Evolutionary conservation across 768 basidiomycete species (phyloP).

Genomic region (Tubosaeta sp.): DNA sequence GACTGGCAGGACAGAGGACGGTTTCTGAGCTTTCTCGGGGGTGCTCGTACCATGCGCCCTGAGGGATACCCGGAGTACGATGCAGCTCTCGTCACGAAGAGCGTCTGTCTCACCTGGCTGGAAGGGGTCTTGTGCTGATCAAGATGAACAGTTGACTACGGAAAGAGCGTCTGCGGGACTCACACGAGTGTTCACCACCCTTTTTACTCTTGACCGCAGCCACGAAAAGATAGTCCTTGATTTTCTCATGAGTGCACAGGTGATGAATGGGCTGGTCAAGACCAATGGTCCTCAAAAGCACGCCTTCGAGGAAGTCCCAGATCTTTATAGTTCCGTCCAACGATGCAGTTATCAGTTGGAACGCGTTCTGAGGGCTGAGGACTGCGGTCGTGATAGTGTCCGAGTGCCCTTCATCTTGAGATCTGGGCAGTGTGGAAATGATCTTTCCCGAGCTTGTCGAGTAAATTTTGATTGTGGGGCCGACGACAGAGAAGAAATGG

Average conservation of each 20-base stretch:
- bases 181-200: slow-evolving; percentile 32
- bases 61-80: slow-evolving; percentile 62
- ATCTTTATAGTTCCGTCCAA: slow-evolving; percentile 79
- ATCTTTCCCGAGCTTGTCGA: slow-evolving; percentile 74
- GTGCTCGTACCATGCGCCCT: slow-evolving; percentile 35
- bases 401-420: slow-evolving; percentile 36
- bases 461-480: slow-evolving; percentile 80
- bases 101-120: background rate
- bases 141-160: background rate
- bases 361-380: slow-evolving; percentile 80
- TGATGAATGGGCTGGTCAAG: slow-evolving; percentile 66
- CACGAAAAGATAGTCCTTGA: slow-evolving; percentile 69
- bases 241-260: slow-evolving; percentile 65
- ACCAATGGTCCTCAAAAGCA: slow-evolving; percentile 69
- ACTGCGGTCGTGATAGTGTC: slow-evolving; percentile 67
- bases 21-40: slow-evolving; percentile 39
- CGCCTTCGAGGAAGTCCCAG: slow-evolving; percentile 92
- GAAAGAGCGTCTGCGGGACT: slow-evolving; percentile 1
- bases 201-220: slow-evolving; percentile 52
- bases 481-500: slow-evolving; percentile 85
- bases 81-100: slow-evolving; percentile 40
- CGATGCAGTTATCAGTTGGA: slow-evolving; percentile 86
- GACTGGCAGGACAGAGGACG: slow-evolving; percentile 50
- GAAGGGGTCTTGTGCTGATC: slow-evolving; percentile 8
- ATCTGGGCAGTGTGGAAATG: slow-evolving; percentile 75